Percentiles rank a stretch among this genome's conserved stretches.
Evolutionary conservation across 371 early-diverging fungal genomes (phyloP).

Genomic region (Basidiobolus meristosporus): DNA sequence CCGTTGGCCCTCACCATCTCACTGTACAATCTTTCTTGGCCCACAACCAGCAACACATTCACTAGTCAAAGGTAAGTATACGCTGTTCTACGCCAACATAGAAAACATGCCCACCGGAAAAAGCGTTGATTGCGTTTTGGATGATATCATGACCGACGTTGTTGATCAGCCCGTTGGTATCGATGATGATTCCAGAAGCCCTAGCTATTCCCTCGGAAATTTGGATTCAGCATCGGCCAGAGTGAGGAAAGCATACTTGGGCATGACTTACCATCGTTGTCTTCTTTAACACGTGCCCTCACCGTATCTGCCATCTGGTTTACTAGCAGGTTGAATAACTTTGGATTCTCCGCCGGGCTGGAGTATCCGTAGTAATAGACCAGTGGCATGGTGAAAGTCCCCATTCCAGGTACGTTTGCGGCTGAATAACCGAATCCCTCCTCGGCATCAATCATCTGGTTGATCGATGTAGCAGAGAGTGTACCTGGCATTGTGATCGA

Average conservation of each 20-base stretch:
- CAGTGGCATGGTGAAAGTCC: slow-evolving; percentile 52
- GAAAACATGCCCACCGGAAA: slow-evolving; percentile 22
- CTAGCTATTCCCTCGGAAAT: slow-evolving; percentile 9
- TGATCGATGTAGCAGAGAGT: slow-evolving; percentile 53
- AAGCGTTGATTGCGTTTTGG: slow-evolving; percentile 36
- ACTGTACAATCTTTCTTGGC: slow-evolving; percentile 82
- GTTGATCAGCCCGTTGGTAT: slow-evolving; percentile 39
- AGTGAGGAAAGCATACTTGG: neutral
- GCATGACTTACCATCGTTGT: slow-evolving; percentile 25
- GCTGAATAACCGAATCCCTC: slow-evolving; percentile 71
- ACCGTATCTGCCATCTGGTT: slow-evolving; percentile 39
- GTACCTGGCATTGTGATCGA: slow-evolving; percentile 75
- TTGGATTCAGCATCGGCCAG: neutral
- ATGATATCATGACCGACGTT: slow-evolving; percentile 39
- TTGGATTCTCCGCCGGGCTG: slow-evolving; percentile 49
- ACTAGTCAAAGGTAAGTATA: slow-evolving; percentile 15
- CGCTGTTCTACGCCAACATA: slow-evolving; percentile 1
- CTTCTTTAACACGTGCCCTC: slow-evolving; percentile 33
- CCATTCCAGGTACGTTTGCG: slow-evolving; percentile 33
- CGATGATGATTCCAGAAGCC: slow-evolving; percentile 39
- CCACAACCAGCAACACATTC: slow-evolving; percentile 69
- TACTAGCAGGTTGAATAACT: slow-evolving; percentile 45
- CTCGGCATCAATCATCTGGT: slow-evolving; percentile 61
- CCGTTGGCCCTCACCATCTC: slow-evolving; percentile 39
- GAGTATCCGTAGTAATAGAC: slow-evolving; percentile 84